These are phyloP conservation scores for Pseudomonodictys pantanalensis DNA, from an alignment of 495 filamentous ascomycete genomes.

Conservation along the genomic window DNA sequence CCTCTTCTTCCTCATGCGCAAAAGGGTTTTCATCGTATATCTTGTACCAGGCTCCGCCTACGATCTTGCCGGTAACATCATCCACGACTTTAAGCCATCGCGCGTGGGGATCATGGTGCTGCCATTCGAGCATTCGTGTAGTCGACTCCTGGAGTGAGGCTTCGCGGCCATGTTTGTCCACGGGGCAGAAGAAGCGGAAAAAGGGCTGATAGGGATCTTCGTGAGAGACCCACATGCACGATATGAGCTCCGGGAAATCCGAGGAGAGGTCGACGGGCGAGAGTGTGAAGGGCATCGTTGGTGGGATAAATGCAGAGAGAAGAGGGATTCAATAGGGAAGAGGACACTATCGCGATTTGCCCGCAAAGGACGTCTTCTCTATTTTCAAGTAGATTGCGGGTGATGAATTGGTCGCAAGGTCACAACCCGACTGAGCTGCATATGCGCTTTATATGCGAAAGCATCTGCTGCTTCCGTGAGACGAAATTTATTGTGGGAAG, in stretches of 20 bases:
- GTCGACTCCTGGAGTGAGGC: constrained; percentile 2
- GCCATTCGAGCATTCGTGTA: constrained; percentile 7
- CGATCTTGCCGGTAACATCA: neutral
- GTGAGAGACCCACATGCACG: neutral
- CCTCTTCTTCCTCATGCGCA: neutral
- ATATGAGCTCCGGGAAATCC: neutral
- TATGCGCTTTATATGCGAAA: too few species aligned
- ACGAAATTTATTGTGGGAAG: too few species aligned
- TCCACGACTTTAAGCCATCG: constrained; percentile 10
- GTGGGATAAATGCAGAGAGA: too few species aligned
- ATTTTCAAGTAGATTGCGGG: too few species aligned
- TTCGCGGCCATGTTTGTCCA: neutral
- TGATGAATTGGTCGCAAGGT: too few species aligned
- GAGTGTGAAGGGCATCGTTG: neutral
- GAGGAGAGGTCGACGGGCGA: neutral
- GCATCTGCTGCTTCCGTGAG: too few species aligned
- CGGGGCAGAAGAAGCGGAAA: neutral
- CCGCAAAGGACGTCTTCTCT: too few species aligned
- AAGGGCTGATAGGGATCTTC: neutral
- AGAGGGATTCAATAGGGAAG: too few species aligned
- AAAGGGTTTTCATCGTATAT: constrained; percentile 2
- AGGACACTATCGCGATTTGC: too few species aligned
- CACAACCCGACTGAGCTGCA: too few species aligned
- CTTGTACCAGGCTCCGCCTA: constrained; percentile 7
- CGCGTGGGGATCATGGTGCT: neutral